A percentile compares a stretch with the other conserved stretches of the same genome.
phyloP scores from a whole-genome alignment of 2,329 filamentous ascomycete genomes.

The Pseudofabraea citricarpa region DNA sequence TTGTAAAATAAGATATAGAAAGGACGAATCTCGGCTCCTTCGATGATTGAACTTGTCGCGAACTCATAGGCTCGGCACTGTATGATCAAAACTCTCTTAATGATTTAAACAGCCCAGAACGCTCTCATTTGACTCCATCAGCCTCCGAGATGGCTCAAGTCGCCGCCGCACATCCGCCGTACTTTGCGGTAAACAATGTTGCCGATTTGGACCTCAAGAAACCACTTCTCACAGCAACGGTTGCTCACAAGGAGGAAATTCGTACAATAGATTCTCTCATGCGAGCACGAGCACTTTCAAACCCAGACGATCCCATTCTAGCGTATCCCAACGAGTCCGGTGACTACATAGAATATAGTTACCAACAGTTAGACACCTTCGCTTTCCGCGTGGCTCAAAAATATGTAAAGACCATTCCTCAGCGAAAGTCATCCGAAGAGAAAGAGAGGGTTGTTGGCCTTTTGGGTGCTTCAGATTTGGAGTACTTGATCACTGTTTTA shows the following conservation, averaged over 20 bases:
- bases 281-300: constrained; percentile 7
- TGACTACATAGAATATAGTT: constrained; percentile 15
- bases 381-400: constrained; percentile 8
- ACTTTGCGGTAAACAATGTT: too few species aligned
- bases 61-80: too few species aligned
- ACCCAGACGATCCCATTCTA: constrained; percentile 7
- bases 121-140: too few species aligned
- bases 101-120: too few species aligned
- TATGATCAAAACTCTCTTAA: too few species aligned
- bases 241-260: not conserved
- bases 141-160: too few species aligned
- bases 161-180: too few species aligned
- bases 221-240: too few species aligned
- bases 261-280: constrained; percentile 15
- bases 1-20: too few species aligned
- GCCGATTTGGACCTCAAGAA: too few species aligned
- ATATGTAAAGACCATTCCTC: constrained; percentile 8
- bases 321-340: constrained; percentile 7
- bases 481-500: constrained; percentile 46
- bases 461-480: constrained; percentile 42
- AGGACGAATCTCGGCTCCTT: too few species aligned
- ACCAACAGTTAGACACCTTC: constrained; percentile 10
- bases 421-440: constrained; percentile 12
- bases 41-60: too few species aligned
- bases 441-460: constrained; percentile 38